Conservation (phyloP, 106 monocot genomes). For the Phalaenopsis equestris region DNA sequence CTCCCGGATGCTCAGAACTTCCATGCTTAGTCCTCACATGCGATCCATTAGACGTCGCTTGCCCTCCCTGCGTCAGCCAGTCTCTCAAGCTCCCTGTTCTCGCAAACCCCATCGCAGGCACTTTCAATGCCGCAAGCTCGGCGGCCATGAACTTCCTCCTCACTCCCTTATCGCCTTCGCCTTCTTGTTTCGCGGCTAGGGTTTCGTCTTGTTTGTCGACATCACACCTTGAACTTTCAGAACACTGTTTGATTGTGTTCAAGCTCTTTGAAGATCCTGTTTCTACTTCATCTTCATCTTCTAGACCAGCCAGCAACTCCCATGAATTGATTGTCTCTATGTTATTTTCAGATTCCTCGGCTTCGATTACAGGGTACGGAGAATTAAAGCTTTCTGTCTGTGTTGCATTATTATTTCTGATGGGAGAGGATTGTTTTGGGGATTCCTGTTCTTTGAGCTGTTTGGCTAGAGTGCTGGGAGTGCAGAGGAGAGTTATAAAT, state of each 20-base stretch:
- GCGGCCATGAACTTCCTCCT: slow-evolving; percentile 4
- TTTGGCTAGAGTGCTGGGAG: background rate
- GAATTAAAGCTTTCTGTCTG: background rate
- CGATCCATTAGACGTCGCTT: background rate
- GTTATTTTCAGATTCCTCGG: slow-evolving; percentile 11
- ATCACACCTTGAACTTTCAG: background rate
- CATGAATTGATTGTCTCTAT: slow-evolving; percentile 55
- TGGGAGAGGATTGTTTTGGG: no score
- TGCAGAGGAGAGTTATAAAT: background rate
- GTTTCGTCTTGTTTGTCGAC: background rate
- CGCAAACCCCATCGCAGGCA: background rate
- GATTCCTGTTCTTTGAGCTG: background rate
- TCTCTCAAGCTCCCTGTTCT: slow-evolving; percentile 10
- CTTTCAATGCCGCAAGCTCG: background rate
- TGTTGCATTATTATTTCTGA: no score
- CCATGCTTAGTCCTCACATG: background rate
- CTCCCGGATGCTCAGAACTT: background rate
- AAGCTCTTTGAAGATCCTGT: background rate
- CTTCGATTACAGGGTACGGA: no score
- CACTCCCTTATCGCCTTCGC: background rate
- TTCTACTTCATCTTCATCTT: background rate
- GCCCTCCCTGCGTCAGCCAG: slow-evolving; percentile 10
- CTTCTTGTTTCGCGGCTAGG: background rate
- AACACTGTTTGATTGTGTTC: background rate
- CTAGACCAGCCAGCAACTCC: slow-evolving; percentile 46